A percentile compares a stretch with the other conserved stretches of the same genome.
These are phyloP conservation scores for Cryptosporidium xiaoi DNA, from an alignment of 169 alveolate genomes.

Conservation along the genomic window DNA sequence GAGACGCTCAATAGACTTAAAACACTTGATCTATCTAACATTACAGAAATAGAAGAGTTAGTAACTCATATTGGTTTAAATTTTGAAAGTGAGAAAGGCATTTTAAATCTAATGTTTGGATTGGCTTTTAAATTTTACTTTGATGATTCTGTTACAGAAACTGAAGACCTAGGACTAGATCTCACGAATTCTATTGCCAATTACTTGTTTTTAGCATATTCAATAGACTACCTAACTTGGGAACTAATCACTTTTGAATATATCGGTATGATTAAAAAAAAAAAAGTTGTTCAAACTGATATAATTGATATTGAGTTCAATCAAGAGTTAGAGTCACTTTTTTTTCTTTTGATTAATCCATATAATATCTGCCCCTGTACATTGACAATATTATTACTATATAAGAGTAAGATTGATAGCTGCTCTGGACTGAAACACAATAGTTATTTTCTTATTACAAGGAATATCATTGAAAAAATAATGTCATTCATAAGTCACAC, in stretches of 20 bases:
- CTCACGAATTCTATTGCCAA: neutral
- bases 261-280: constrained; percentile 5
- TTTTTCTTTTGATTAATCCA: constrained; percentile 42
- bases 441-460: neutral
- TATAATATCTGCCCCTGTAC: constrained; percentile 38
- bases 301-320: constrained; percentile 16
- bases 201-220: constrained; percentile 48
- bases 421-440: neutral
- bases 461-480: neutral
- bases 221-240: constrained; percentile 43
- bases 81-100: neutral
- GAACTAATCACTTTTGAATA: constrained; percentile 33
- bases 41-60: neutral
- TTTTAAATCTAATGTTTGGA: constrained; percentile 7
- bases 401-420: constrained; percentile 2
- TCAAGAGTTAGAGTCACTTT: constrained; percentile 47
- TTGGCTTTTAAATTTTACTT: constrained; percentile 18
- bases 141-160: neutral
- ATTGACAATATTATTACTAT: constrained; percentile 7
- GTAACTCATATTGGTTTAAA: neutral
- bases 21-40: too few relatives aligned
- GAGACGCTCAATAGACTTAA: neutral
- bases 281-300: constrained; percentile 17
- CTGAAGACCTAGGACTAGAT: neutral
- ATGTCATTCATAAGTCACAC: constrained; percentile 8